phyloP scores from a whole-genome alignment of 2,329 filamentous ascomycete genomes.

The Tolypocladium pustulatum region DNA sequence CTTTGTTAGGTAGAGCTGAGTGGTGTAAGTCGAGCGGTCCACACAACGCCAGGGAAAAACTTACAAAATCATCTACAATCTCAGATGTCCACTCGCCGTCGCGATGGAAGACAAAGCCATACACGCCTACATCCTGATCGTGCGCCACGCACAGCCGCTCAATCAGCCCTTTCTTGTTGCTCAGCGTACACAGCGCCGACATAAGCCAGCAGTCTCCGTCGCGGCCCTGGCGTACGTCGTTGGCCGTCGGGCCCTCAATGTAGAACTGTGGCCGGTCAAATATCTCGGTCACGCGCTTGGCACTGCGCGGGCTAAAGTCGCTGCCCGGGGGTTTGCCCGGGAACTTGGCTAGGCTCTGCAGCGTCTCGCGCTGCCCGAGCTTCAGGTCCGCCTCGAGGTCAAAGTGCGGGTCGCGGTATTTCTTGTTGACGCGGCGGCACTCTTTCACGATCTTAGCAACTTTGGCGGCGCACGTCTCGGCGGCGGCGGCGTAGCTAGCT shows the following conservation, averaged over 20 bases:
- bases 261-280: conserved; percentile 71
- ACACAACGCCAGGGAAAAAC: background rate
- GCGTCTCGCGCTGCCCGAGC: conserved; percentile 37
- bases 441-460: conserved; percentile 51
- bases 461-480: conserved; percentile 54
- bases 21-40: background rate
- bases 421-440: conserved; percentile 70
- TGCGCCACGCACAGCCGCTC: conserved; percentile 63
- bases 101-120: conserved; percentile 76
- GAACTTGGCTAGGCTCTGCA: conserved; percentile 31
- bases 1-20: conserved; percentile 40
- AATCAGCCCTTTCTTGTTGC: conserved; percentile 61
- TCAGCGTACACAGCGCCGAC: conserved; percentile 67
- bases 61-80: conserved; percentile 45
- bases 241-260: conserved; percentile 64
- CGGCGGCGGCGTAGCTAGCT: conserved; percentile 64
- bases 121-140: conserved; percentile 66
- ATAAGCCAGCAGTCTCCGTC: conserved; percentile 83
- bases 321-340: conserved; percentile 11
- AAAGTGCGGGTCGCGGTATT: conserved; percentile 80
- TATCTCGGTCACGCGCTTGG: conserved; percentile 64
- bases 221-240: conserved; percentile 68
- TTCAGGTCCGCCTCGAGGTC: conserved; percentile 73
- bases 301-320: conserved; percentile 35
- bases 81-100: conserved; percentile 64